Percentiles rank a stretch among this genome's conserved stretches.
phyloP scores from a whole-genome alignment of 495 filamentous ascomycete species.

The Aspergillus sclerotioniger region DNA sequence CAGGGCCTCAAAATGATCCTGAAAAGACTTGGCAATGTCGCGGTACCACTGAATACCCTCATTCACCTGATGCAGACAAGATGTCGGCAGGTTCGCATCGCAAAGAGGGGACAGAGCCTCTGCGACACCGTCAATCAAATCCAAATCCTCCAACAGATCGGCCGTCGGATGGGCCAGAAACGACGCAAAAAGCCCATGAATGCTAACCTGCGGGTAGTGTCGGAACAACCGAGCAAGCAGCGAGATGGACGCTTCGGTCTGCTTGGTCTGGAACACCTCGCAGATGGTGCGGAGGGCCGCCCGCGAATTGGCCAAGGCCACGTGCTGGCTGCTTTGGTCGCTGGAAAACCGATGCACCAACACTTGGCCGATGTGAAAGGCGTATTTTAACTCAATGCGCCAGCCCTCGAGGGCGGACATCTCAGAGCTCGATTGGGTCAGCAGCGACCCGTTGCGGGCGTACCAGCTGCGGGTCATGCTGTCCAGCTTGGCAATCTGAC shows the following conservation, averaged over 20 bases:
- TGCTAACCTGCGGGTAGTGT: not conserved
- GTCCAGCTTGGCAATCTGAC: not conserved
- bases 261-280: not conserved
- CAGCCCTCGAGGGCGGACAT: not conserved
- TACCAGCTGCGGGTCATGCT: not conserved
- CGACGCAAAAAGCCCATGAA: not conserved
- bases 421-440: not conserved
- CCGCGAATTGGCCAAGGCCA: not conserved
- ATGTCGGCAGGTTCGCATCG: not conserved
- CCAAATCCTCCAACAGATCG: slow-evolving; percentile 38
- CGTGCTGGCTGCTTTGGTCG: not conserved
- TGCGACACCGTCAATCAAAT: slow-evolving; percentile 44
- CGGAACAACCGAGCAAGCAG: not conserved
- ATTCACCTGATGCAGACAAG: not conserved
- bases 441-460: not conserved
- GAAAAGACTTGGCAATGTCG: not conserved
- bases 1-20: not conserved
- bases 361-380: not conserved
- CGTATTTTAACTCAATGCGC: not conserved
- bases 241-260: not conserved
- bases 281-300: not conserved
- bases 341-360: not conserved
- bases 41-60: not conserved
- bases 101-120: slow-evolving; percentile 16
- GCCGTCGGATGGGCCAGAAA: not conserved